Conservation (phyloP, 1,139 yeast genomes). For the Wickerhamiella infanticola region DNA sequence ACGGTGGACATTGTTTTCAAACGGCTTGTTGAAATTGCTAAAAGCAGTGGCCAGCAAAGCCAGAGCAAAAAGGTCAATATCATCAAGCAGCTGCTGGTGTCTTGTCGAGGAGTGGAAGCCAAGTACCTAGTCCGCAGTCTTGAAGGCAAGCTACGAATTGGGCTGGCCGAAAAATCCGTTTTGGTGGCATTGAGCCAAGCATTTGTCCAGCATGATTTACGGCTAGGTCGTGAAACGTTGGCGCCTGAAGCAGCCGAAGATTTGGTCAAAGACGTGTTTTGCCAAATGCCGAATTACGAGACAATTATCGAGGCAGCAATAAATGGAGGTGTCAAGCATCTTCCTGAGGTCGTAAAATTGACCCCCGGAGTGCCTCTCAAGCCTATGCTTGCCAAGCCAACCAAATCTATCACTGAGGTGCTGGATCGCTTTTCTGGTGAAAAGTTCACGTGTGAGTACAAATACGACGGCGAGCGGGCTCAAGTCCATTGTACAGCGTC, state of each 20-base stretch:
- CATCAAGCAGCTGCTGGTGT: slow-evolving; percentile 71
- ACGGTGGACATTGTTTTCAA: slow-evolving; percentile 60
- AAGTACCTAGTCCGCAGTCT: slow-evolving; percentile 77
- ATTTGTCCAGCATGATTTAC: slow-evolving; percentile 41
- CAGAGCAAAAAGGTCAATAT: slow-evolving; percentile 61
- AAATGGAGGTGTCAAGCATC: slow-evolving; percentile 47
- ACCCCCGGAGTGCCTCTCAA: slow-evolving; percentile 90
- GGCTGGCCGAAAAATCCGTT: slow-evolving; percentile 87
- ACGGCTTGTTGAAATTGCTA: slow-evolving; percentile 63
- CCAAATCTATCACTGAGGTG: slow-evolving; percentile 80
- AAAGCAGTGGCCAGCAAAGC: slow-evolving; percentile 66
- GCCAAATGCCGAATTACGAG: slow-evolving; percentile 86
- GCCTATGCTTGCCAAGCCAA: slow-evolving; percentile 97
- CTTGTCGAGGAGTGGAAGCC: slow-evolving; percentile 81
- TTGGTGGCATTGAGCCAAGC: slow-evolving; percentile 76
- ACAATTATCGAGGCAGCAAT: slow-evolving; percentile 51
- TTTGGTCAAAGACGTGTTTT: slow-evolving; percentile 66
- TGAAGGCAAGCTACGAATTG: slow-evolving; percentile 86
- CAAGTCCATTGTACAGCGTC: slow-evolving; percentile 62
- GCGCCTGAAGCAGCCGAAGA: slow-evolving; percentile 45
- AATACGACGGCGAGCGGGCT: slow-evolving; percentile 96
- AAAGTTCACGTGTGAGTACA: slow-evolving; percentile 86
- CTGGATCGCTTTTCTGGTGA: slow-evolving; percentile 76
- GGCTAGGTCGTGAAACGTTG: slow-evolving; percentile 17
- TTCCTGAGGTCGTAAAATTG: slow-evolving; percentile 54